phyloP scores from a whole-genome alignment of 148 eudicot genomes.

The Camellia sinensis region DNA sequence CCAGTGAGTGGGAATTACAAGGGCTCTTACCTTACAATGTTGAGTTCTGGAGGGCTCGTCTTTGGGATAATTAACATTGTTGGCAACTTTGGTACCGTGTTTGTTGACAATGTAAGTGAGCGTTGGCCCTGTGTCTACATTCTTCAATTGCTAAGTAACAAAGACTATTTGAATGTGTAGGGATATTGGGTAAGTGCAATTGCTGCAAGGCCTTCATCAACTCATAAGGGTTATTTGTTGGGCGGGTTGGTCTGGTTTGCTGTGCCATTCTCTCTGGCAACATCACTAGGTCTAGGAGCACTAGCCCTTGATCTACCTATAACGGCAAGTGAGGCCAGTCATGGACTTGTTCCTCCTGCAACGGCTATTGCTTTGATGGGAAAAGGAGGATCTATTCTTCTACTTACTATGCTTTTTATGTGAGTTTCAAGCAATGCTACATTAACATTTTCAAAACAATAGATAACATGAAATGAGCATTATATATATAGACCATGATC shows the following conservation, averaged over 20 bases:
- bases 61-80: constrained; percentile 92
- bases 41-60: constrained; percentile 86
- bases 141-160: not conserved
- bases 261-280: constrained; percentile 92
- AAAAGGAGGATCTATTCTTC: constrained; percentile 79
- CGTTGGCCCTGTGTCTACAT: too few relatives aligned
- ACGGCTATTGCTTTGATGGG: constrained; percentile 98
- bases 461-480: too few relatives aligned
- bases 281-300: constrained; percentile 89
- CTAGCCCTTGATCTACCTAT: constrained; percentile 92
- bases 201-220: constrained; percentile 96
- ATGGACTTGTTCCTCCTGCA: constrained; percentile 93
- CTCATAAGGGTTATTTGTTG: constrained; percentile 91
- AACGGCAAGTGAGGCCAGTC: constrained; percentile 78
- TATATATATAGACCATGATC: too few relatives aligned
- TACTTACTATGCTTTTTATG: constrained; percentile 98
- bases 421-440: constrained; percentile 31
- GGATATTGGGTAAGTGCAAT: constrained; percentile 99
- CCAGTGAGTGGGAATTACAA: constrained; percentile 76
- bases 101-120: constrained; percentile 83
- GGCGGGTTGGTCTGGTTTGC: constrained; percentile 98
- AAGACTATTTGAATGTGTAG: constrained; percentile 24
- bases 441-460: not conserved
- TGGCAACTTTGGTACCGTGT: constrained; percentile 95
- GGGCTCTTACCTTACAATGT: constrained; percentile 89